Conservation (phyloP, 1,139 yeast genomes). For the Saccharomycopsis hybrid region DNA sequence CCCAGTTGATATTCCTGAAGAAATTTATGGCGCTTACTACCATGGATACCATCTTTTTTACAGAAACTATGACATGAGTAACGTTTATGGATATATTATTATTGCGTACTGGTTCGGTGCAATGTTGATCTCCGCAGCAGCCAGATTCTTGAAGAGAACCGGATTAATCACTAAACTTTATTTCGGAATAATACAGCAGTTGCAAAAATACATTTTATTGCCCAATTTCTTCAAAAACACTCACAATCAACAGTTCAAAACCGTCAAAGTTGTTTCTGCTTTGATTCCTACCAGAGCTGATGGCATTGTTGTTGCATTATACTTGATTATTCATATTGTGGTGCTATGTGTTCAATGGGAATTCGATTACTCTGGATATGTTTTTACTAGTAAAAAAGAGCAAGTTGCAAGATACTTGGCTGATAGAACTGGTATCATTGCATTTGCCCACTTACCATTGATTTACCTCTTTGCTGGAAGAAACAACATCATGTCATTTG, state of each 20-base stretch:
- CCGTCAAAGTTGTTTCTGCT: constrained; percentile 26
- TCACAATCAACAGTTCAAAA: neutral
- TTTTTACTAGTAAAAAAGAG: too few relatives aligned
- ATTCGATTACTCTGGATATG: too few relatives aligned
- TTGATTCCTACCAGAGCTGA: constrained; percentile 57
- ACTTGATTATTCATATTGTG: constrained; percentile 36
- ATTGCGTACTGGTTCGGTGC: constrained; percentile 40
- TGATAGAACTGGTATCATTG: too few relatives aligned
- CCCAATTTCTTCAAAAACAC: constrained; percentile 11
- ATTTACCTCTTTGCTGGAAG: constrained; percentile 55
- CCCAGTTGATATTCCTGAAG: too few relatives aligned
- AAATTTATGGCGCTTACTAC: too few relatives aligned
- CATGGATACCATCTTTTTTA: constrained; percentile 31
- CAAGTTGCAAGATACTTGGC: too few relatives aligned
- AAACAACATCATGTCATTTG: constrained; percentile 56
- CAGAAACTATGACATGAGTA: constrained; percentile 34
- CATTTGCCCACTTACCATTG: constrained; percentile 37
- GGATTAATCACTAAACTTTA: constrained; percentile 6
- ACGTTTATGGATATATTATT: constrained; percentile 36
- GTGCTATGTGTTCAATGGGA: too few relatives aligned
- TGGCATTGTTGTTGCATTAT: constrained; percentile 41
- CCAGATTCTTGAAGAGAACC: constrained; percentile 33
- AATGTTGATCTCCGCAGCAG: constrained; percentile 31
- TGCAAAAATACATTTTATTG: constrained; percentile 12
- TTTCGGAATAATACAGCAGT: neutral